Conservation (phyloP, 345 rosid genomes). For the Physaria fendleri region DNA sequence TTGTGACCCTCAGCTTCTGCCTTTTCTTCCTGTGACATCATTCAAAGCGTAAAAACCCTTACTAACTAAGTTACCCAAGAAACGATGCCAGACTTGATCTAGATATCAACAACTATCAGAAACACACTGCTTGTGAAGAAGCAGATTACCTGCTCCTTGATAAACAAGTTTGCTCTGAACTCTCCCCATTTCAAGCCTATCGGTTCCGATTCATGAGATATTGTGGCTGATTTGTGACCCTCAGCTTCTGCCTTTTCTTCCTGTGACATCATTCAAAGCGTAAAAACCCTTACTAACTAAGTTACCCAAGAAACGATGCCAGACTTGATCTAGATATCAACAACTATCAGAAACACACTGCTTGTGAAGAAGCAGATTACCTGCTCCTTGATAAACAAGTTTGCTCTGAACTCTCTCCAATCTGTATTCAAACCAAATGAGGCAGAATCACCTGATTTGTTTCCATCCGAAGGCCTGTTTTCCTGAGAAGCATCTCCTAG, state of each 20-base stretch:
- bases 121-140: neutral
- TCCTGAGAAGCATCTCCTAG: conserved; percentile 56
- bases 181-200: conserved; percentile 73
- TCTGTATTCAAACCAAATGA: conserved; percentile 40
- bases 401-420: conserved; percentile 95
- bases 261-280: conserved; percentile 8
- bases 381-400: conserved; percentile 65
- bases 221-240: conserved; percentile 39
- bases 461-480: conserved; percentile 46
- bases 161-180: too few relatives aligned
- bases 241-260: conserved; percentile 45
- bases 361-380: conserved; percentile 28
- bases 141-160: too few relatives aligned
- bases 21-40: conserved; percentile 32
- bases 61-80: neutral
- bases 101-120: neutral
- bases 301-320: neutral
- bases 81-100: neutral
- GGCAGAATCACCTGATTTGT: conserved; percentile 46
- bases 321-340: conserved; percentile 2
- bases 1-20: conserved; percentile 47
- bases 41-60: neutral
- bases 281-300: neutral
- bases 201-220: conserved; percentile 44
- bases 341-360: neutral